Percentiles rank a stretch among this genome's conserved stretches.
Evolutionary conservation across 2,329 filamentous ascomycete species (phyloP).

Genomic region (Penicillium capsulatum): DNA sequence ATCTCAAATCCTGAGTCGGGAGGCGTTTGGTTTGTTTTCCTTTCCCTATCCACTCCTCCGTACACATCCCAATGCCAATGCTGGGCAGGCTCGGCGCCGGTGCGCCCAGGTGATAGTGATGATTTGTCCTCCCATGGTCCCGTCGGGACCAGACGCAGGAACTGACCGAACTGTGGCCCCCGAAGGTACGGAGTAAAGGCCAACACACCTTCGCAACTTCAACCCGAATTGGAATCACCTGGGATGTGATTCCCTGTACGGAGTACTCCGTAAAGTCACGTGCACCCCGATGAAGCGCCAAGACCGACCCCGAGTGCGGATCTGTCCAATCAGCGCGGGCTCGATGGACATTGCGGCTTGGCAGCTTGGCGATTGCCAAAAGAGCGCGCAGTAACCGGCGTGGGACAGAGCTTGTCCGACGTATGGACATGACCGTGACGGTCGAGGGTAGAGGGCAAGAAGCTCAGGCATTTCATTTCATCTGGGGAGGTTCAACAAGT

Average conservation of each 20-base stretch:
- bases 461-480: background rate
- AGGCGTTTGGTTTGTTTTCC: too few species aligned
- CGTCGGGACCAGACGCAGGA: background rate
- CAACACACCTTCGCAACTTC: too few species aligned
- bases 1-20: too few species aligned
- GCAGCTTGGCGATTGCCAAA: slow-evolving; percentile 25
- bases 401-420: slow-evolving; percentile 11
- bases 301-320: slow-evolving; percentile 15
- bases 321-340: slow-evolving; percentile 21
- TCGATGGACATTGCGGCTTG: slow-evolving; percentile 12
- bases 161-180: background rate
- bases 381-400: slow-evolving; percentile 4
- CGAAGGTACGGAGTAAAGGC: too few species aligned
- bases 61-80: slow-evolving; percentile 10
- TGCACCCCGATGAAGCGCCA: slow-evolving; percentile 9
- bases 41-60: too few species aligned
- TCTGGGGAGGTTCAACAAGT: background rate
- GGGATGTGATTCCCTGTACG: too few species aligned
- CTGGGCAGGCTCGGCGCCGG: slow-evolving; percentile 10
- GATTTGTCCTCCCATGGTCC: background rate
- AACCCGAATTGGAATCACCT: too few species aligned
- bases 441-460: background rate
- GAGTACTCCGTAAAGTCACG: too few species aligned
- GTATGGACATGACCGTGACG: slow-evolving; percentile 1
- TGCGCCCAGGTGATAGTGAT: background rate